Base-by-base conservation (phyloP, 176 grass and related monocot species). In the Tillandsia fasciculata region DNA sequence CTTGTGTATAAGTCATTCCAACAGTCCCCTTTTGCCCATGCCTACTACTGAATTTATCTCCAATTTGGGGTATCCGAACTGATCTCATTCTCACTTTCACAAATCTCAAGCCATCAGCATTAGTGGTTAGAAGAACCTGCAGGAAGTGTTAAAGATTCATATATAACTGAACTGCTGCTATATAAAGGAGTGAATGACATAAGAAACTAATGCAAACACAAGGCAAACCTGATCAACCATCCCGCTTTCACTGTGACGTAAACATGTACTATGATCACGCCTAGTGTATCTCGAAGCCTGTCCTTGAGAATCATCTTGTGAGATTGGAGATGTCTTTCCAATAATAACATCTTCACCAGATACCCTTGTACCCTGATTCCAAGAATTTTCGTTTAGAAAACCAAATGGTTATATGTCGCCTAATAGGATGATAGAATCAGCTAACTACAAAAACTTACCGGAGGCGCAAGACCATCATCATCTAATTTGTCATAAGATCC, bases 21-120 rank as follows among this genome's bases (percentile, higher is more conserved):
- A 99, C 89, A 81, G 94, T 99, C 81, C 89, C 94, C 58, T 99
- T 99, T 68, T 99, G 94, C 14, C 89, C 89, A 87, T 99, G 94
- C 72, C 94, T 82, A 81, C 94, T 99, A 52, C 94, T 99, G 69
- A 99, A 99, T 74, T 99, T 99, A 52, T 99, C 90, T 67, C 94
- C 94, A 70, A 99, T 99, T 79, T 99, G 89, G 69, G 94, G 94
- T 74, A 99, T 93, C 50, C 90, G 89, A 53, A 99, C 90, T 26
- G 94, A 99, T 58, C 94, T 78, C 89, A 99, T 87, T 75, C 89
- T 90, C 70, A 99, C 80, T 79, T 99, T 99, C 73, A 99, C 94
- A 87, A 90, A 99, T 74, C 87, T 87, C 79, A 90, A 82, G 78
- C 94, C 94, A 87, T 99, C 94, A 72, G 94, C 94, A 79, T 93